Conservation (phyloP, 2,329 filamentous ascomycete genomes). For the Cercospora zeina region DNA sequence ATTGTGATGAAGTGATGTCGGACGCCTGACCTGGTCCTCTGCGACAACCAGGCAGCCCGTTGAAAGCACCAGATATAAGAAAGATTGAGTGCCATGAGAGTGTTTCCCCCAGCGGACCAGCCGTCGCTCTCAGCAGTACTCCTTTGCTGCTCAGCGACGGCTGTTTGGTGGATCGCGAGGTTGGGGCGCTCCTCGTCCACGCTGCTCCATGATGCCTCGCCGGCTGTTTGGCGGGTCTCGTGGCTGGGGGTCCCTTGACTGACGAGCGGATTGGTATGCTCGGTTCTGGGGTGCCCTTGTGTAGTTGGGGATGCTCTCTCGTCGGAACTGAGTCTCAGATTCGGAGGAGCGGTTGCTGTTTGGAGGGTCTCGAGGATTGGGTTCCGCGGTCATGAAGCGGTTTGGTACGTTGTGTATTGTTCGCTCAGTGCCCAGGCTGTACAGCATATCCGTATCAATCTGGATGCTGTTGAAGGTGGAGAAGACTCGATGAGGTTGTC, state of each 20-base stretch:
- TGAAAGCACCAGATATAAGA: not conserved
- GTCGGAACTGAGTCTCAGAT: not conserved
- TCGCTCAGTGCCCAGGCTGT: slow-evolving; percentile 9
- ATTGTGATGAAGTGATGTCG: not conserved
- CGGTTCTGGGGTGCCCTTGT: not conserved
- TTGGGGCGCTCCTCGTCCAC: not conserved
- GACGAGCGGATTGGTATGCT: not conserved
- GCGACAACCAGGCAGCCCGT: slow-evolving; percentile 2
- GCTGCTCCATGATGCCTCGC: not conserved
- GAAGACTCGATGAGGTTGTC: not conserved
- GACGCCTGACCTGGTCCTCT: slow-evolving; percentile 9
- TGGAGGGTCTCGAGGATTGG: slow-evolving; percentile 13
- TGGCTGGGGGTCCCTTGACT: slow-evolving; percentile 3
- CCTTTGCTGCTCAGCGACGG: slow-evolving; percentile 6
- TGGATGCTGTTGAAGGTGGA: not conserved
- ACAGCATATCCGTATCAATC: slow-evolving; percentile 7
- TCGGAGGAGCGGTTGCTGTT: not conserved
- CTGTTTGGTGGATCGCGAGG: slow-evolving; percentile 11
- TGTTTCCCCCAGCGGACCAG: slow-evolving; percentile 17
- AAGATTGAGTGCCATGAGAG: not conserved
- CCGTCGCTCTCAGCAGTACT: slow-evolving; percentile 9
- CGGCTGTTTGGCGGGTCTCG: slow-evolving; percentile 11
- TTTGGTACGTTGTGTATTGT: not conserved
- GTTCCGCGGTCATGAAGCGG: not conserved
- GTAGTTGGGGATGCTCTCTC: not conserved